These are phyloP conservation scores for Hansfordia pulvinata DNA, from an alignment of 2,329 filamentous ascomycete genomes.

Conservation along the genomic window DNA sequence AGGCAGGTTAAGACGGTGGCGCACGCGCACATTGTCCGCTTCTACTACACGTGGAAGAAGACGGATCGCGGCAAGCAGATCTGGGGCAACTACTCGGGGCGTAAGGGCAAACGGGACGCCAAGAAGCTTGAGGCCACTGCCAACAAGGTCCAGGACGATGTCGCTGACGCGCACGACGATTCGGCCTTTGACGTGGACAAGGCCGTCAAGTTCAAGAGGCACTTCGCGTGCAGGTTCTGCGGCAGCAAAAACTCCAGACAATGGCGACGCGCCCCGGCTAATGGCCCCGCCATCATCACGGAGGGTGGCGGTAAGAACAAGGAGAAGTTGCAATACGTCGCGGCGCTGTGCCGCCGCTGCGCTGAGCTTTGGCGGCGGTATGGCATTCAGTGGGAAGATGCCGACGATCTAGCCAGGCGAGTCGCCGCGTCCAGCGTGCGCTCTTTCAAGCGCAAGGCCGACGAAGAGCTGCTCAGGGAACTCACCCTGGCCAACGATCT, in stretches of 20 bases:
- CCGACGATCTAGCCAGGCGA: constrained; percentile 84
- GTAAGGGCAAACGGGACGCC: constrained; percentile 81
- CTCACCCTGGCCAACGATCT: constrained; percentile 51
- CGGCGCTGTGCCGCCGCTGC: constrained; percentile 81
- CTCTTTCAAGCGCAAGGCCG: constrained; percentile 76
- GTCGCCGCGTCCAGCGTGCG: constrained; percentile 66
- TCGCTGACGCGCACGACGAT: constrained; percentile 85
- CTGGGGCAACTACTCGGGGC: constrained; percentile 78
- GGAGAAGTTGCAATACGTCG: constrained; percentile 65
- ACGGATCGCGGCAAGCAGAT: constrained; percentile 71
- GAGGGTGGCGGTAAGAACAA: constrained; percentile 55
- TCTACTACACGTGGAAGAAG: constrained; percentile 98
- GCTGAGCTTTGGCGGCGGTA: constrained; percentile 93
- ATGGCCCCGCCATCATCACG: constrained; percentile 55
- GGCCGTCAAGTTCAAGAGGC: constrained; percentile 62
- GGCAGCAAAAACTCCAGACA: constrained; percentile 65
- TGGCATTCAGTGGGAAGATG: constrained; percentile 87
- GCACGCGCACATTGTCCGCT: constrained; percentile 72
- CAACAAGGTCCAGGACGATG: constrained; percentile 75
- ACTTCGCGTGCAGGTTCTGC: constrained; percentile 93
- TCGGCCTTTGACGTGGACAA: constrained; percentile 91
- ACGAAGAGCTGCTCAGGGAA: constrained; percentile 79
- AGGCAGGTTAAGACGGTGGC: constrained; percentile 75
- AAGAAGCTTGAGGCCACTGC: constrained; percentile 57
- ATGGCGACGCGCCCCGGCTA: constrained; percentile 81